These are phyloP conservation scores for Pyrus hybrid DNA, from an alignment of 331 rosid species.

Conservation along the genomic window DNA sequence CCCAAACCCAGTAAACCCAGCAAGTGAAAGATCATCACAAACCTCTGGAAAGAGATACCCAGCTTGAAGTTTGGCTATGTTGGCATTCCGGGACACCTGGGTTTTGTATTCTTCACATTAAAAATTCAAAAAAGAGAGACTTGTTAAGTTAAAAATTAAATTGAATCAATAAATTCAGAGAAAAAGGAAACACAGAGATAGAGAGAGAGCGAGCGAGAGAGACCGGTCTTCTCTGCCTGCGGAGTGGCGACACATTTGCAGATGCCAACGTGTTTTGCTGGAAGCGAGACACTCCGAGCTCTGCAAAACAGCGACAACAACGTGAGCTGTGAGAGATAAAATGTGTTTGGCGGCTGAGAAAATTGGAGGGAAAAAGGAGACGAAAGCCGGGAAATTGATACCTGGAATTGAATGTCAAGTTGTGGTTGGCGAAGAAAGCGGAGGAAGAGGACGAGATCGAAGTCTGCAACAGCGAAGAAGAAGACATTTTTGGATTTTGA, in stretches of 20 bases:
- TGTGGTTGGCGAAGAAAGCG: constrained; percentile 42
- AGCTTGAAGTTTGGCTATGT: constrained; percentile 81
- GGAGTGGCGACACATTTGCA: constrained; percentile 70
- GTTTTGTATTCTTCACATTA: constrained; percentile 57
- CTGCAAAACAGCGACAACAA: constrained; percentile 24
- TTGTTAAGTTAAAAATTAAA: no score
- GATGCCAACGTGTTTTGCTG: constrained; percentile 33
- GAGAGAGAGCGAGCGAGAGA: not conserved
- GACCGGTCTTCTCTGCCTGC: constrained; percentile 59
- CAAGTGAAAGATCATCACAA: constrained; percentile 17
- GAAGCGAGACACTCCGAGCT: constrained; percentile 33
- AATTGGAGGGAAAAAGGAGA: not conserved
- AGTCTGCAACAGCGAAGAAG: constrained; percentile 16
- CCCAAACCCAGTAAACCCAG: not conserved
- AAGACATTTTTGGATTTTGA: constrained; percentile 29
- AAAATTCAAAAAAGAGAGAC: not conserved
- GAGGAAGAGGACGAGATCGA: constrained; percentile 74
- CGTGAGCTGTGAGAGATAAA: not conserved
- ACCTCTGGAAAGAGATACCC: constrained; percentile 99
- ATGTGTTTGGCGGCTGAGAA: not conserved
- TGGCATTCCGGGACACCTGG: constrained; percentile 66
- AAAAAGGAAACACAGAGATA: not conserved
- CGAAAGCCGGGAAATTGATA: no score
- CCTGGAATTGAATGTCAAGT: constrained; percentile 37
- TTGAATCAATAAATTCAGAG: not conserved